These are phyloP conservation scores for Verbena officinalis DNA, from an alignment of 257 asterid species.

Conservation along the genomic window DNA sequence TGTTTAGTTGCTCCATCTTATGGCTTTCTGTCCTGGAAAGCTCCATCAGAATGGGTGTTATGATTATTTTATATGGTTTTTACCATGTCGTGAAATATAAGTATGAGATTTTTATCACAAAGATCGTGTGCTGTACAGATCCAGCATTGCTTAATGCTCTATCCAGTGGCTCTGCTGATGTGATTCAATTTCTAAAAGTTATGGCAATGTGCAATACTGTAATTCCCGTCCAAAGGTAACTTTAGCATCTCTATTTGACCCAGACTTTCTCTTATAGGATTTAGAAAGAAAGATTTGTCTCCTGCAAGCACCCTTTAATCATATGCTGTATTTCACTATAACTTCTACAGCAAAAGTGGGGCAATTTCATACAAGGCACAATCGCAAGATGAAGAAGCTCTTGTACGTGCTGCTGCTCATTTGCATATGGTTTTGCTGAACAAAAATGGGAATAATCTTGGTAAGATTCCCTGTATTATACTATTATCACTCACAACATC, in stretches of 20 bases:
- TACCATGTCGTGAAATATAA: not conserved
- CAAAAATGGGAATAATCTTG: slow-evolving; percentile 73
- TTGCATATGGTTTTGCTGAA: slow-evolving; percentile 73
- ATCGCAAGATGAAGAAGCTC: slow-evolving; percentile 99
- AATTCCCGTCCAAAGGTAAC: slow-evolving; percentile 84
- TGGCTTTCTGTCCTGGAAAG: slow-evolving; percentile 15
- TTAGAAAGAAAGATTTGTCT: slow-evolving; percentile 7
- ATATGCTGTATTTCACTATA: slow-evolving; percentile 25
- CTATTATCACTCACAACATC: not conserved
- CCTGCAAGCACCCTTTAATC: slow-evolving; percentile 24
- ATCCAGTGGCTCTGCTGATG: slow-evolving; percentile 70
- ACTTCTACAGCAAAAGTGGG: slow-evolving; percentile 67
- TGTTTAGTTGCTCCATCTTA: slow-evolving; percentile 8
- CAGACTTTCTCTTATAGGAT: slow-evolving; percentile 11
- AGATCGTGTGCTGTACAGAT: slow-evolving; percentile 49
- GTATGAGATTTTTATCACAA: slow-evolving; percentile 10
- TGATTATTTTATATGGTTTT: not conserved
- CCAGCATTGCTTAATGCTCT: slow-evolving; percentile 66
- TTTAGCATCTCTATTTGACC: slow-evolving; percentile 20
- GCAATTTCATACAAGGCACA: slow-evolving; percentile 81
- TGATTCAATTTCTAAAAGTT: slow-evolving; percentile 73
- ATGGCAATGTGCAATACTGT: slow-evolving; percentile 98
- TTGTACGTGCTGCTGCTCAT: slow-evolving; percentile 91
- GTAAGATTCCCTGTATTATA: slow-evolving; percentile 45
- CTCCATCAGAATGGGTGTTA: not conserved